Conservation (phyloP, 1,284 basidiomycete genomes). For the Naganishia sp. region DNA sequence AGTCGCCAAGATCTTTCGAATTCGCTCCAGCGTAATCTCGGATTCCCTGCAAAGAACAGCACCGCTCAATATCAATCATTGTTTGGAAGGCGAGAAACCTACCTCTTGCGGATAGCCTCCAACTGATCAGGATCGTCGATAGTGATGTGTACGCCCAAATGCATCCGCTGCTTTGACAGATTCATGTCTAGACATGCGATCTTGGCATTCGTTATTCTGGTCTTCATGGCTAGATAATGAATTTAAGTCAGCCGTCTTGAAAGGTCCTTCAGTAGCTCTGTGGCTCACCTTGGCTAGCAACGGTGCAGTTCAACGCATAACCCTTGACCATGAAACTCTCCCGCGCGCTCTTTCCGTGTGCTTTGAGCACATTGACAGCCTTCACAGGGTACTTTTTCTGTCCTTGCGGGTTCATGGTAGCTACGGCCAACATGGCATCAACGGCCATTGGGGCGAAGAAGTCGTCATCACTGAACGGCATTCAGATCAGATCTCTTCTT, state of each 20-base stretch:
- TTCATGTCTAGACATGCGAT: slow-evolving; percentile 99
- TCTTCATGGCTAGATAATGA: slow-evolving; percentile 83
- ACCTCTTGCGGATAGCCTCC: slow-evolving; percentile 93
- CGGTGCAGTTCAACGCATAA: slow-evolving; percentile 98
- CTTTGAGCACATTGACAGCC: slow-evolving; percentile 99
- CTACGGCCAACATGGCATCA: slow-evolving; percentile 97
- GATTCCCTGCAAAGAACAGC: slow-evolving; percentile 67
- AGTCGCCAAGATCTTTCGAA: slow-evolving; percentile 91
- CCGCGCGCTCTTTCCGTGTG: slow-evolving; percentile 92
- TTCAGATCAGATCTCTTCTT: neutral
- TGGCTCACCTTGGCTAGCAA: slow-evolving; percentile 86
- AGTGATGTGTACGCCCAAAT: slow-evolving; percentile 95
- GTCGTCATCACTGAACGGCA: slow-evolving; percentile 74
- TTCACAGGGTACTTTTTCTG: slow-evolving; percentile 99
- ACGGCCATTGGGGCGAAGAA: slow-evolving; percentile 98
- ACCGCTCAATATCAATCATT: neutral
- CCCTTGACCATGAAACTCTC: slow-evolving; percentile 95
- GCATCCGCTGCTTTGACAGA: slow-evolving; percentile 95
- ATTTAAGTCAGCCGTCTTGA: slow-evolving; percentile 21
- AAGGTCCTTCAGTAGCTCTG: neutral
- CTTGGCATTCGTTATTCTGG: slow-evolving; percentile 86
- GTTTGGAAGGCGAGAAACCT: slow-evolving; percentile 33
- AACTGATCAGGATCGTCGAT: slow-evolving; percentile 96
- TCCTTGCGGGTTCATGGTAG: slow-evolving; percentile 88
- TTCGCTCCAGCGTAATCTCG: slow-evolving; percentile 93